phyloP scores from a whole-genome alignment of 192 early-diverging fungal genomes.

The Phycomyces blakesleeanus region DNA sequence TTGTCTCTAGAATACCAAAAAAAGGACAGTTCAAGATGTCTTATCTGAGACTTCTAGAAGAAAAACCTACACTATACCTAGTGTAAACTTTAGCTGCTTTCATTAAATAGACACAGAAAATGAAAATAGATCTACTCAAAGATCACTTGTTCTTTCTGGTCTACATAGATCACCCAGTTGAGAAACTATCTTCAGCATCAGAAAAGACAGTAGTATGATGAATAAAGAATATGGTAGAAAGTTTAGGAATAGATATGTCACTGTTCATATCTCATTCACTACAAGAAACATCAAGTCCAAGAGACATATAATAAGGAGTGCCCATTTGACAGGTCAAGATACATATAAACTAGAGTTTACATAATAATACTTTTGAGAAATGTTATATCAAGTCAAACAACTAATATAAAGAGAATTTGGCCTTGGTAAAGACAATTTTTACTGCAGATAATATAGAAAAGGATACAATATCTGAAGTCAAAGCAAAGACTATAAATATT shows the following conservation, averaged over 20 bases:
- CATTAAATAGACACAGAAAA: background rate
- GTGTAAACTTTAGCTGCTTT: background rate
- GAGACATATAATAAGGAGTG: background rate
- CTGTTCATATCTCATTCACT: background rate
- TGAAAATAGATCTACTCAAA: background rate
- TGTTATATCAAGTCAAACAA: no score
- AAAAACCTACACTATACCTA: background rate
- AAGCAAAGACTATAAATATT: background rate
- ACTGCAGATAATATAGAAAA: no score
- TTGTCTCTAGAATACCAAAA: slow-evolving; percentile 1
- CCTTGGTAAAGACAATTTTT: no score
- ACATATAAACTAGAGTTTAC: no score
- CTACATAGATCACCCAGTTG: background rate
- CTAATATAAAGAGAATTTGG: no score
- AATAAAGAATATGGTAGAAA: background rate
- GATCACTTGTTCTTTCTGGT: background rate
- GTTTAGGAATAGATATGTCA: background rate
- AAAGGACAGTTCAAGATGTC: background rate
- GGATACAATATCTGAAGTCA: slow-evolving; percentile 5
- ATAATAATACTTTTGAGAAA: no score
- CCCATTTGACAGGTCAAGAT: background rate
- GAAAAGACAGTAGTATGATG: background rate
- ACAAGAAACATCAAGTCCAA: background rate
- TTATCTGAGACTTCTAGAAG: background rate
- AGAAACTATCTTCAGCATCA: background rate